Base-by-base conservation (phyloP, 805 yeast species). In the Yueomyces sinensis region DNA sequence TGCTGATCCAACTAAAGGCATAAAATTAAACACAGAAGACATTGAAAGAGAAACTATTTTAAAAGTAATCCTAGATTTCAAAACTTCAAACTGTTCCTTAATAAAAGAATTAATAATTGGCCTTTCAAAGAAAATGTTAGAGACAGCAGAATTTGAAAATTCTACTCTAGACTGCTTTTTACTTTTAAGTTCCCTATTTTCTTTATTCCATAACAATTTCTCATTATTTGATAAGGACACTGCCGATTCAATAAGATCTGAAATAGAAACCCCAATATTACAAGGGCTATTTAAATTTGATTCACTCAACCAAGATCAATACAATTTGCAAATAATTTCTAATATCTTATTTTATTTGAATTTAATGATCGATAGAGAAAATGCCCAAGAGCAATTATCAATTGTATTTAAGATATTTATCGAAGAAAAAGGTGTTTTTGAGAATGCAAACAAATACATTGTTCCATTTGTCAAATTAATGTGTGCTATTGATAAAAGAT, bases 401-500 rank as follows among this genome's bases (percentile, higher is more conserved):
- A 63, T 62, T 13, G 54, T 63, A 18, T 44, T 56, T 11, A 35
- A 41, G 0, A 24, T 63, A 3, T 73, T 76, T 37, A 40, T 62
- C 5, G 41, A 45, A 3, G 56, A 43, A 5, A 25, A 33, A 15
- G 23, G 39, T 15, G 34, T 46, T 32, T 17, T 45, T 13, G 29
- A 49, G 14, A 27, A 38, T 29, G 42, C 54, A 4, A 46, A 52
- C 6, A 54, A 60, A 14, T 47, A 62, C 14, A 56, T 72, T 16
- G 54, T 63, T 1, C 38, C 65, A 22, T 46, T 65, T 40, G 60
- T 59, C 27, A 72, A 70, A 40, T 45, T 76, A 1, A 33, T 77
- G 9, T 64, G 77, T 4, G 71, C 68, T 15, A 47, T 76, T 14
- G 80, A 74, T 44, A 72, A 67, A 41, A 31, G 30, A 3, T 40